Percentiles rank a stretch among this genome's conserved stretches.
Evolutionary conservation across 345 rosid genomes (phyloP).

Genomic region (Aquilaria malaccensis): DNA sequence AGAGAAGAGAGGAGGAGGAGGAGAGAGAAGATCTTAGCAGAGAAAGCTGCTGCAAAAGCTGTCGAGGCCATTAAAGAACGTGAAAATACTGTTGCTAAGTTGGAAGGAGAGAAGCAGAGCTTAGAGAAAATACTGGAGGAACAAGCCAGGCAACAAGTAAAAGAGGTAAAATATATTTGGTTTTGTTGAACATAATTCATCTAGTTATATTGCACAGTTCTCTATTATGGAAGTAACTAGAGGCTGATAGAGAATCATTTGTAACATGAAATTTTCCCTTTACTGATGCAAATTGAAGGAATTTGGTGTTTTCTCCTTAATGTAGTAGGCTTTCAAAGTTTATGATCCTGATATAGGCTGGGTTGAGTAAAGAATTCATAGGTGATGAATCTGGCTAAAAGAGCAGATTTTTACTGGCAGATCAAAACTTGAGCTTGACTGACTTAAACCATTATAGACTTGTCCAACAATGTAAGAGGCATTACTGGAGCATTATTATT

Average conservation of each 20-base stretch:
- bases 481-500: neutral
- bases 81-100: constrained; percentile 79
- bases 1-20: constrained; percentile 70
- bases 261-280: too few relatives aligned
- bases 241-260: neutral
- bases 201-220: too few relatives aligned
- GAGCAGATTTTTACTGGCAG: too few relatives aligned
- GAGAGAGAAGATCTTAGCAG: constrained; percentile 68
- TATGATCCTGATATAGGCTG: too few relatives aligned
- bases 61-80: constrained; percentile 65
- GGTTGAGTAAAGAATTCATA: too few relatives aligned
- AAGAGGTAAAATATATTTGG: constrained; percentile 51
- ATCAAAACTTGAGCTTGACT: too few relatives aligned
- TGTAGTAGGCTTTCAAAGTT: too few relatives aligned
- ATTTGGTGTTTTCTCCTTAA: too few relatives aligned
- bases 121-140: constrained; percentile 92
- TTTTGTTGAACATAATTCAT: neutral
- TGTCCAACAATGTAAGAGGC: neutral
- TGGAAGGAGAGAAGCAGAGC: constrained; percentile 94
- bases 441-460: too few relatives aligned
- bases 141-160: constrained; percentile 86
- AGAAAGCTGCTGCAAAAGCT: constrained; percentile 75
- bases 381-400: too few relatives aligned
- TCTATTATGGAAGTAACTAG: neutral
- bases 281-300: too few relatives aligned